These are phyloP conservation scores for Xylaria castorea DNA, from an alignment of 495 filamentous ascomycete species.

Conservation along the genomic window DNA sequence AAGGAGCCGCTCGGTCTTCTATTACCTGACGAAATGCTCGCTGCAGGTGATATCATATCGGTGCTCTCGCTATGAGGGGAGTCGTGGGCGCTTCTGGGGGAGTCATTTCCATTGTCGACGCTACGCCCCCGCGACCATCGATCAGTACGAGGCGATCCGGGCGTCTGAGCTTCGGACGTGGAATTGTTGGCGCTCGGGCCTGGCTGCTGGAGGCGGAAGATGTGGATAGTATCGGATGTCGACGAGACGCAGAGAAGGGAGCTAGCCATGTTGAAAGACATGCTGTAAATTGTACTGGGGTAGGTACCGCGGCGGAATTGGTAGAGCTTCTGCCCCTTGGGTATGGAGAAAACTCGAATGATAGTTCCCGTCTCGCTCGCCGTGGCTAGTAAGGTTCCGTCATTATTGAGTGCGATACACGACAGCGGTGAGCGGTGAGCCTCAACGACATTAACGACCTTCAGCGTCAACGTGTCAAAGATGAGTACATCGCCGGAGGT, in stretches of 20 bases:
- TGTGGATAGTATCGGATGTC: constrained; percentile 94
- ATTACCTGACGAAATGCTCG: constrained; percentile 50
- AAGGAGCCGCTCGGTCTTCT: constrained; percentile 69
- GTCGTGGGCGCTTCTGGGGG: constrained; percentile 48
- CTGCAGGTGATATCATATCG: constrained; percentile 45
- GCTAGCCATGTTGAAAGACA: constrained; percentile 97
- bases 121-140: constrained; percentile 55
- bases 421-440: constrained; percentile 93
- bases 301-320: constrained; percentile 95
- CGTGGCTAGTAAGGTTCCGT: constrained; percentile 92
- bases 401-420: constrained; percentile 86
- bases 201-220: constrained; percentile 73
- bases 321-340: constrained; percentile 86
- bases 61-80: constrained; percentile 52
- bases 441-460: constrained; percentile 92
- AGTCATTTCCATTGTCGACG: constrained; percentile 56
- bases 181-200: constrained; percentile 38
- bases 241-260: constrained; percentile 95
- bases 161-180: constrained; percentile 35
- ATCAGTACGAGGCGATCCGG: constrained; percentile 51
- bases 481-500: constrained; percentile 93
- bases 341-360: constrained; percentile 91
- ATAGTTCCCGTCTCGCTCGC: constrained; percentile 98
- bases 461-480: constrained; percentile 83
- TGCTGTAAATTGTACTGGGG: constrained; percentile 93